Base-by-base conservation (phyloP, 495 filamentous ascomycete genomes). In the Aspergillus ostianus region DNA sequence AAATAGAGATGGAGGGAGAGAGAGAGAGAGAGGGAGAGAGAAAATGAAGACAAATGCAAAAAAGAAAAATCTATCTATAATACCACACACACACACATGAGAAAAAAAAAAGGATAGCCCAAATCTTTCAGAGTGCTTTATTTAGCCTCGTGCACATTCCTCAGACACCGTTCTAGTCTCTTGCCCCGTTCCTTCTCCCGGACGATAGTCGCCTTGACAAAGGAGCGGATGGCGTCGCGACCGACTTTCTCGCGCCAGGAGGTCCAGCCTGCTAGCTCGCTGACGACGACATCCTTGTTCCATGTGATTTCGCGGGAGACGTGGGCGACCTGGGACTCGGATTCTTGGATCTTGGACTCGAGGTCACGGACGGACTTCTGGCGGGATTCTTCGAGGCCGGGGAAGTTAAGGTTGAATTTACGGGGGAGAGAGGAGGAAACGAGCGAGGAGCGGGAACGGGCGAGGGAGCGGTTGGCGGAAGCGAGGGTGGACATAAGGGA, bases 231-330 rank as follows among this genome's bases (percentile, higher is more conserved):
- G 4, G 89, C 89, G 61, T 83, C 85, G 27, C 85, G 77, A 3
- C 89, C 92, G 73, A 91, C 82, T 63, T 84, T 85, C 63, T 88
- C 91, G 53, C 92, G 86, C 78, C 90, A 85, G 15, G 94, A 91
- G 65, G 96, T 90, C 89, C 93, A 98, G 2, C 91, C 93, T 1
- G 94, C 93, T 59, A 99, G 69, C 71, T 99, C 95, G 8, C 85
- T 80, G 13, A 95, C 93, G 6, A 97, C 93, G 10, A 93, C 90
- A 70, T 93, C 90, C 73, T 97, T 93, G 53, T 92, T 97, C 69
- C 95, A 97, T 36, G 90, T 77, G 19, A 99, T 72, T 67, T 99
- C 95, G 51, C 84, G 83, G 0, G 87, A 86, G 18, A 96, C 69
- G 23, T 77, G 79, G 36, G 84, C 79, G 9, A 89, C 75, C 64